phyloP scores from a whole-genome alignment of 345 rosid genomes.

The Eucalyptus polyanthemos region DNA sequence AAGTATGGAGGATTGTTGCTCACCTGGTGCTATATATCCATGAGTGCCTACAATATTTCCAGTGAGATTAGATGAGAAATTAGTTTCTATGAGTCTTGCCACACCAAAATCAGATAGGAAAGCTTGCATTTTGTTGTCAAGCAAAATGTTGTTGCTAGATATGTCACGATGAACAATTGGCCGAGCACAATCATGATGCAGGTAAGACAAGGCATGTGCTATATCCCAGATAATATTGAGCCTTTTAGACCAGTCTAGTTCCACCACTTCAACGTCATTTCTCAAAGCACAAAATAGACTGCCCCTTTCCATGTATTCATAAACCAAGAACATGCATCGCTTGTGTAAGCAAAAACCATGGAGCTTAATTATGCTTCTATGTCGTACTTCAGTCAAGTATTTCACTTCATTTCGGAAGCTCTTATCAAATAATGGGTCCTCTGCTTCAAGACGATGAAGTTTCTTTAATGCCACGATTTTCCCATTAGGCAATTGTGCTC shows the following conservation, averaged over 20 bases:
- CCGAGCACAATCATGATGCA: background rate
- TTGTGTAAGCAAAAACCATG: too few relatives aligned
- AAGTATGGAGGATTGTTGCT: background rate
- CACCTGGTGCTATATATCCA: constrained; percentile 9
- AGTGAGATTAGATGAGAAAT: background rate
- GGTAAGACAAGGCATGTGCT: background rate
- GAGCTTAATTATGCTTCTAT: too few relatives aligned
- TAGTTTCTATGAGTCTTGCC: background rate
- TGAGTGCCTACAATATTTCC: background rate
- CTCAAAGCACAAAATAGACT: too few relatives aligned
- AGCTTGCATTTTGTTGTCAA: background rate
- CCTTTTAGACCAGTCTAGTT: too few relatives aligned
- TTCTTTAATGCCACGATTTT: constrained; percentile 2
- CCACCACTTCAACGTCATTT: too few relatives aligned
- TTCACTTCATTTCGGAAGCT: background rate
- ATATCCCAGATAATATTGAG: too few relatives aligned
- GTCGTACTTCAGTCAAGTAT: too few relatives aligned
- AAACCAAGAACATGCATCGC: too few relatives aligned
- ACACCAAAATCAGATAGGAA: background rate
- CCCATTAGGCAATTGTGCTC: background rate
- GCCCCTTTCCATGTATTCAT: too few relatives aligned
- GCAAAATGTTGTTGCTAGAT: constrained; percentile 2
- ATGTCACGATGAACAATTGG: constrained; percentile 6
- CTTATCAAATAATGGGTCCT: background rate
- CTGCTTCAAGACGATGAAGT: background rate